Base-by-base conservation (phyloP, 306 rosid genomes). In the Senna tora region DNA sequence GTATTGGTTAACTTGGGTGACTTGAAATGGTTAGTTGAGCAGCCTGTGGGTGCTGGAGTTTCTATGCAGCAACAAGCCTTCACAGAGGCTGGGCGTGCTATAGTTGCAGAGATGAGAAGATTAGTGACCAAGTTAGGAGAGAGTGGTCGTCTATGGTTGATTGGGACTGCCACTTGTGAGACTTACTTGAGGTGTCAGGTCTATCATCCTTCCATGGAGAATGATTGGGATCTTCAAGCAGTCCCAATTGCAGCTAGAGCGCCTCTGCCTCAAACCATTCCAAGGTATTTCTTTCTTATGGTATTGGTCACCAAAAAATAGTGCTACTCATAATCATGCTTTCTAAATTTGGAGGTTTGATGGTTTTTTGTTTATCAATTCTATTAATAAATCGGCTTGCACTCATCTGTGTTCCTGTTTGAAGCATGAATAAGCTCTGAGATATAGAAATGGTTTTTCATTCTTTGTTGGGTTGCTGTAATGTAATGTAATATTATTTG, bases 21-120 rank as follows among this genome's bases (percentile, higher is more conserved):
- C 69, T 78, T 94, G 89, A 91, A 89, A 76, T 91, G 96, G 97
- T 75, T 94, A 32, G 99, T 91, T 55, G 90, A 86, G 80, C 89
- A 79, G 77, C 84, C 88, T 13, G 75, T 63, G 52, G 65, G 77
- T 58, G 51, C 75, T 2, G 88, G 77, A 2, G 81, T 70, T 0
- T 77, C 66, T 12, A 63, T 36, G 70, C 86, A 65, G 77, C 87
- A 84, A 9, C 90, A 83, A 81, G 72, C 67, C 45, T 80, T 80
- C 39, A 71, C 82, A 10, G 93, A 91, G 78, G 85, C 73, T 5
- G 90, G 88, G 53, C 87, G 86, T 9, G 83, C 66, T 0, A 85
- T 84, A 0, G 93, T 88, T 69, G 83, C 39, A 1, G 93, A 88
- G 86, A 78, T 88, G 81, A 81, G 80, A 55, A 88, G 79, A 74